A percentile compares a stretch with the other conserved stretches of the same genome.
Evolutionary conservation across 768 basidiomycete genomes (phyloP).

Genomic region (Kwoniella newhampshirensis): DNA sequence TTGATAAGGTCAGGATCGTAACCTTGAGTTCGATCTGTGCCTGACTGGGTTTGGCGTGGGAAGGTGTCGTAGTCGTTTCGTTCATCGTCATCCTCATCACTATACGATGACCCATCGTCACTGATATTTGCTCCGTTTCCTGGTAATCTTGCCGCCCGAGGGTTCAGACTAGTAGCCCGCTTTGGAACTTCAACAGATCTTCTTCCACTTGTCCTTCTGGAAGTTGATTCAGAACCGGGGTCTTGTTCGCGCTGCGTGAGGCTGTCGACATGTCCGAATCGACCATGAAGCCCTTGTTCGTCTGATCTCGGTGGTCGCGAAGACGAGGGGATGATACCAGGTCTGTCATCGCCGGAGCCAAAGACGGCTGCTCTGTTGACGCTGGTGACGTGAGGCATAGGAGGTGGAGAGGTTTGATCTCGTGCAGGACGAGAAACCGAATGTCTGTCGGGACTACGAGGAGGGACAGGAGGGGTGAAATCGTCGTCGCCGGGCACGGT

Average conservation of each 20-base stretch:
- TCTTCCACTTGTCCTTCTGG: background rate
- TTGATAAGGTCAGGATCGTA: background rate
- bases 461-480: background rate
- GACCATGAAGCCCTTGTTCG: conserved; percentile 1
- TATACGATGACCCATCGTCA: too few relatives aligned
- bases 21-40: too few relatives aligned
- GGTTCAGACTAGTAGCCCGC: conserved; percentile 6
- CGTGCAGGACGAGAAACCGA: background rate
- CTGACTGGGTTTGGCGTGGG: too few relatives aligned
- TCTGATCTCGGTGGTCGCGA: conserved; percentile 2
- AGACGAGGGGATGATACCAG: conserved; percentile 8
- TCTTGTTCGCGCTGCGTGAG: conserved; percentile 1
- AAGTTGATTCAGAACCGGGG: background rate
- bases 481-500: background rate
- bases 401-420: conserved; percentile 5
- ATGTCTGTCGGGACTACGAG: background rate
- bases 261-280: conserved; percentile 1
- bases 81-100: too few relatives aligned
- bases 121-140: too few relatives aligned
- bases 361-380: conserved; percentile 4
- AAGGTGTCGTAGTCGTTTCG: too few relatives aligned
- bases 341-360: conserved; percentile 6
- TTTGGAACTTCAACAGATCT: conserved; percentile 8
- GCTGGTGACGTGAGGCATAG: conserved; percentile 20
- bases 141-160: too few relatives aligned